Base-by-base conservation (phyloP, 805 yeast species). In the Yarrowia keelungensis region DNA sequence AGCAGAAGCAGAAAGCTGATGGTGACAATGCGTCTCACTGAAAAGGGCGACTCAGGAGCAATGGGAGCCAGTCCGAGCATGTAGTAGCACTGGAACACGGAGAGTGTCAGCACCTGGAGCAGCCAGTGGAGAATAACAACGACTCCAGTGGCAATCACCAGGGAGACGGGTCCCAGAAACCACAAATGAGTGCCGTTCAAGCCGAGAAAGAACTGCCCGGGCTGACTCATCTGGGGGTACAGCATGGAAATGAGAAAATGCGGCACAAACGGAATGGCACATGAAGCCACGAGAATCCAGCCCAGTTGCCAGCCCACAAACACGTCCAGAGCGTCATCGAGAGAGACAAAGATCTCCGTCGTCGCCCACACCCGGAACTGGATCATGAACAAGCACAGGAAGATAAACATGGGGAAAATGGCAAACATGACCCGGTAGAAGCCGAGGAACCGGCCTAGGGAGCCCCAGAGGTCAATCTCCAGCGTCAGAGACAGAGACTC, bases 401-500 rank as follows among this genome's bases (percentile, higher is more conserved):
- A 81, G 22, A 89, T 79, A 58, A 85, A 83, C 2, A 89, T 80
- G 3, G 96, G 92, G 68, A 90, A 83, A 0, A 92, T 83, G 1
- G 89, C 87, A 46, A 89, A 79, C 0, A 89, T 87, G 32, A 91
- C 81, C 73, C 98, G 82, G 76, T 89, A 92, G 68, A 94, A 82
- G 71, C 91, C 80, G 7, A 90, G 88, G 50, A 92, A 77, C 70
- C 88, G 79, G 71, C 86, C 87, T 70, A 92, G 76, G 51, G 92
- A 88, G 38, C 82, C 79, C 46, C 85, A 72, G 72, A 85, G 75
- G 75, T 89, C 89, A 15, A 89, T 79, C 66, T 76, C 74, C n/a
- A 81, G 42, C 0, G 61, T 51, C 73, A 56, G 71, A 16, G 22
- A 69, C 61, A 64, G 58, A 32, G 51, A 22, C 35, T 32, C 69